Evolutionary conservation across 83 land plant genomes (phyloP), one percentile per base, ranked within the genome.

Genomic region (Thuja plicata): DNA sequence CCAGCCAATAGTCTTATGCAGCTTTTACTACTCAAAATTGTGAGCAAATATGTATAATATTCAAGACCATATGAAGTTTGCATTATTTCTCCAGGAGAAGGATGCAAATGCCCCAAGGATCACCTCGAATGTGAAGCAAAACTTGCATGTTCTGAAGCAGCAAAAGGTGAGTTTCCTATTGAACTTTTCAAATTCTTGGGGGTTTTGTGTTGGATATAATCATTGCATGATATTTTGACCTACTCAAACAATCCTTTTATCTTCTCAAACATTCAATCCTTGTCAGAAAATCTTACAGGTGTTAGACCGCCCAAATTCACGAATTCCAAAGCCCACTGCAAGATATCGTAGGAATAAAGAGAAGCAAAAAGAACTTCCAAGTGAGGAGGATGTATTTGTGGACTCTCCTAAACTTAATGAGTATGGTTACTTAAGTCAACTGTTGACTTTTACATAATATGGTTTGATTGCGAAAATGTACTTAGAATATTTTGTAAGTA

Each of bases 51-150:
- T 83, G 12, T 43, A 46, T 41, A 1, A 83, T 4, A 45, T 83
- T 48, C 54, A n/a, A n/a, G 17, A 30, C 35, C 57, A 46, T 83
- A 46, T n/a, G 24, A 83, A 1, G 24, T 83, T 83, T 88, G 13
- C 27, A n/a, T 57, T 88, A 83, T 73, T 30, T 89, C 89, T 71
- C 37, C 88, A 97, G 97, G 93, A 89, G 73, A 78, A 88, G 73
- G 95, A 94, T 45, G 86, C 92, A 82, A 70, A 90, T 19, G 95
- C 98, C 83, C 98, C 93, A 35, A 94, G 99, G 73, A 98, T 98
- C 76, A 98, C 97, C 57, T 94, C 98, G 40, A 95, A 98, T 92
- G 95, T 98, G 73, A 98, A 98, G 89, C 94, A 91, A 88, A 98
- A 92, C 89, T 93, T 98, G 90, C 97, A 95, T 89, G 90, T 96